Evolutionary conservation across 2,329 filamentous ascomycete genomes (phyloP).

Genomic region (Bipolaris gigantea): DNA sequence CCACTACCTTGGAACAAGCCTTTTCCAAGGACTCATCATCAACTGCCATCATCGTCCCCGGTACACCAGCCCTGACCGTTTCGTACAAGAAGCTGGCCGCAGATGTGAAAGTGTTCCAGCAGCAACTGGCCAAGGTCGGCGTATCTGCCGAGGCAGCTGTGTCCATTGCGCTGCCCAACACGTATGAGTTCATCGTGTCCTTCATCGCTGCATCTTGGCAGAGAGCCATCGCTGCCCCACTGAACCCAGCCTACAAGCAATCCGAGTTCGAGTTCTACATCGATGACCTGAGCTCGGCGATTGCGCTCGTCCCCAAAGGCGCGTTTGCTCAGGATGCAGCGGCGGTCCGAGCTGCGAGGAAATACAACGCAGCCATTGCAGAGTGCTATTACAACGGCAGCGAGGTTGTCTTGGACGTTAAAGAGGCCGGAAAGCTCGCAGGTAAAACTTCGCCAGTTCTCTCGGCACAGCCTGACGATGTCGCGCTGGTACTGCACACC

Average conservation of each 20-base stretch:
- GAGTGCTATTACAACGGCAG: constrained; percentile 78
- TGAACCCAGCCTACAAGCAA: constrained; percentile 88
- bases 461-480: constrained; percentile 71
- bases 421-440: constrained; percentile 69
- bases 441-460: constrained; percentile 55
- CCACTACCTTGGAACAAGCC: constrained; percentile 61
- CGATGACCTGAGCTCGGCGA: constrained; percentile 77
- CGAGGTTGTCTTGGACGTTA: constrained; percentile 76
- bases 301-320: constrained; percentile 75
- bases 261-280: constrained; percentile 92
- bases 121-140: constrained; percentile 74
- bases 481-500: constrained; percentile 80
- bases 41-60: constrained; percentile 74
- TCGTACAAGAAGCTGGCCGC: constrained; percentile 68
- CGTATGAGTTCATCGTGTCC: constrained; percentile 83
- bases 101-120: constrained; percentile 72
- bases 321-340: constrained; percentile 67
- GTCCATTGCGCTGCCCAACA: constrained; percentile 81
- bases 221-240: constrained; percentile 78
- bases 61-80: constrained; percentile 65
- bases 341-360: constrained; percentile 74
- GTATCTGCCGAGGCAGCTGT: constrained; percentile 70
- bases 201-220: constrained; percentile 88
- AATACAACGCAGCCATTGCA: constrained; percentile 80
- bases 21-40: constrained; percentile 56